Evolutionary conservation across 2,329 filamentous ascomycete species (phyloP).

Genomic region (Cladosporium phlei): DNA sequence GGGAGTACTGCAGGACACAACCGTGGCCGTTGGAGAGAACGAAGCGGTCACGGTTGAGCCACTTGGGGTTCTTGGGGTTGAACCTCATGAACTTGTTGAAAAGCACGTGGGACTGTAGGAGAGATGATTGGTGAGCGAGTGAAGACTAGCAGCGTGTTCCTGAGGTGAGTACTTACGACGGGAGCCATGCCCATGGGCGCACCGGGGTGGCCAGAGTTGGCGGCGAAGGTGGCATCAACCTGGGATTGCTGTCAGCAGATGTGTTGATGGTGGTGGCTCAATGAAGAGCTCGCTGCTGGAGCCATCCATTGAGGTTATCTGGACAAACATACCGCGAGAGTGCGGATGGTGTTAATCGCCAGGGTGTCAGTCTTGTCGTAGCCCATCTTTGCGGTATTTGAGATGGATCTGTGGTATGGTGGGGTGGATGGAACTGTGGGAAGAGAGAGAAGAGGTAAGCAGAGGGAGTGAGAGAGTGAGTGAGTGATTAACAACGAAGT

Average conservation of each 20-base stretch:
- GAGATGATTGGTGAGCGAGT: neutral
- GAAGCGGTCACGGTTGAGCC: constrained; percentile 96
- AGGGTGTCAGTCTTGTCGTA: constrained; percentile 83
- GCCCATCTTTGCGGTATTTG: constrained; percentile 60
- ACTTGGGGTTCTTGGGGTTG: constrained; percentile 98
- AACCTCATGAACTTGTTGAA: constrained; percentile 99
- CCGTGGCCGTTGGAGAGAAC: constrained; percentile 98
- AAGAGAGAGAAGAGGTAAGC: neutral
- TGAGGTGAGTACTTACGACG: constrained; percentile 38
- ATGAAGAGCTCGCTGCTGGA: neutral
- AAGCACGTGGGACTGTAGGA: constrained; percentile 53
- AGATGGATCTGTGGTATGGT: constrained; percentile 10
- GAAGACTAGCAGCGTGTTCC: neutral
- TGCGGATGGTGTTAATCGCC: constrained; percentile 96
- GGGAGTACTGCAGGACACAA: constrained; percentile 98
- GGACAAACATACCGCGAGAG: constrained; percentile 74
- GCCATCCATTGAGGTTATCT: constrained; percentile 1
- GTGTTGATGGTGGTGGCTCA: neutral
- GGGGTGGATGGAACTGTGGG: neutral
- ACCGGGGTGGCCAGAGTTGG: constrained; percentile 97
- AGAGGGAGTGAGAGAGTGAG: neutral
- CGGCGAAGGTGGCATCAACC: constrained; percentile 94
- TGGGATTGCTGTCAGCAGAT: constrained; percentile 37
- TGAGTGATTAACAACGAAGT: neutral
- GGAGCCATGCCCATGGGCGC: constrained; percentile 97